Evolutionary conservation across 2,329 filamentous ascomycete species (phyloP), one percentile per base, ranked within the genome.

Genomic region (Exophiala phaeomuriformis): DNA sequence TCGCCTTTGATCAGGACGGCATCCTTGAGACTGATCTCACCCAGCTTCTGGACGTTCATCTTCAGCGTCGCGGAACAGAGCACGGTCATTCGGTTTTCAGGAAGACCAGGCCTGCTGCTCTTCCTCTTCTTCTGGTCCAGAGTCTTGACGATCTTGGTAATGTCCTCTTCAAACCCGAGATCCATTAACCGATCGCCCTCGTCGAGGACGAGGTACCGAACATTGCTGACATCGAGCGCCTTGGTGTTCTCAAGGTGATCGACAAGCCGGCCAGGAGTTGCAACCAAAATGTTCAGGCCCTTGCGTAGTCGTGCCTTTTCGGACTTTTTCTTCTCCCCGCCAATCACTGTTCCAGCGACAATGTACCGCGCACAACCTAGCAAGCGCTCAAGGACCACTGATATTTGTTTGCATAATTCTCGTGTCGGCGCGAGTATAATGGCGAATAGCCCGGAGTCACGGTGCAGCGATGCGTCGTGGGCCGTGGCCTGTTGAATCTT

Each of bases 151-250:
- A 96, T 91, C 56, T 85, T 86, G 66, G 88, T 86, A 55, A 98
- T 81, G 65, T 97, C 91, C 50, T 96, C 84, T 70, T 97, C 93
- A 63, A 98, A 98, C 0, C 93, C 93, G 65, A 97, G 79, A 66
- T 98, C 93, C 91, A 98, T 96, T 67, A 98, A 75, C n/a, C 93
- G 81, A 76, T 98, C 93, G 31, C 93, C 93, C 71, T 98, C 93
- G 64, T 98, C 93, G 4, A 98, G 78, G 1, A 98, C 84, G 28
- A 98, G 74, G 93, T 93, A 98, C 55, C 91, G 79, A 3, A 96
- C 91, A 27, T 85, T 90, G 64, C 86, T 87, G 39, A 97, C 83
- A 60, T 93, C 88, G 49, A 98, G 75, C 0, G 85, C 89, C 69
- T 95, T 83, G 0, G 93, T 98, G 66, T 96, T 89, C 63, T 94